These are phyloP conservation scores for Tephrocybe sp. DNA, from an alignment of 768 basidiomycete species.

Conservation along the genomic window DNA sequence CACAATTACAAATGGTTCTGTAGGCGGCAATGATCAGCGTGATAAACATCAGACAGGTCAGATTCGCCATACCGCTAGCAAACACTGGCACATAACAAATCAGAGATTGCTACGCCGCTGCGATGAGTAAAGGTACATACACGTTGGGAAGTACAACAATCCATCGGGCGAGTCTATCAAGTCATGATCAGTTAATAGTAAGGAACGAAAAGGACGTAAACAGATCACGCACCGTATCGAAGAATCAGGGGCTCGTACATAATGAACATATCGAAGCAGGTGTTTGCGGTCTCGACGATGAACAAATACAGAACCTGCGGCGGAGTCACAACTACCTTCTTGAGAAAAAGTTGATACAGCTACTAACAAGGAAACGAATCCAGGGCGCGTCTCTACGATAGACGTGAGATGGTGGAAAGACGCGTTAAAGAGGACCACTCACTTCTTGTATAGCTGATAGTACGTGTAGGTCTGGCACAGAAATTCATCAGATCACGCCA, in stretches of 20 bases:
- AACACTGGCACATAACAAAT: constrained; percentile 22
- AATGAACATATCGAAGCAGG: constrained; percentile 33
- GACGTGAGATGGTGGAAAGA: background rate
- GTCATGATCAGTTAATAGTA: background rate
- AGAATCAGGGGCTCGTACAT: constrained; percentile 41
- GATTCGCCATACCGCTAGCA: constrained; percentile 25
- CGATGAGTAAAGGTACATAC: constrained; percentile 17
- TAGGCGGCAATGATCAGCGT: background rate
- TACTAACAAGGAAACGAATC: constrained; percentile 33
- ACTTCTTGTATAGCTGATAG: constrained; percentile 36
- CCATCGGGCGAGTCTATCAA: constrained; percentile 15
- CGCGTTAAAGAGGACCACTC: too few species aligned
- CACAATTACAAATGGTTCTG: constrained; percentile 36
- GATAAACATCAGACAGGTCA: background rate
- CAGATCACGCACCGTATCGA: constrained; percentile 28
- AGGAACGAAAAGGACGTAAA: background rate
- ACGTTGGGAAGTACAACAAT: constrained; percentile 23
- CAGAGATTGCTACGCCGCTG: background rate
- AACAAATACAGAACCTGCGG: constrained; percentile 32
- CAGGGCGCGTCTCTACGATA: constrained; percentile 29
- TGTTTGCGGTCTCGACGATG: constrained; percentile 36
- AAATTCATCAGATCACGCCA: background rate
- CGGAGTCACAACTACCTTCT: background rate
- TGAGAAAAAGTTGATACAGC: too few species aligned
- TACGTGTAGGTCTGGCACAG: constrained; percentile 30